Evolutionary conservation across 1,139 yeast species (phyloP).

Genomic region (Suhomyces taliae): DNA sequence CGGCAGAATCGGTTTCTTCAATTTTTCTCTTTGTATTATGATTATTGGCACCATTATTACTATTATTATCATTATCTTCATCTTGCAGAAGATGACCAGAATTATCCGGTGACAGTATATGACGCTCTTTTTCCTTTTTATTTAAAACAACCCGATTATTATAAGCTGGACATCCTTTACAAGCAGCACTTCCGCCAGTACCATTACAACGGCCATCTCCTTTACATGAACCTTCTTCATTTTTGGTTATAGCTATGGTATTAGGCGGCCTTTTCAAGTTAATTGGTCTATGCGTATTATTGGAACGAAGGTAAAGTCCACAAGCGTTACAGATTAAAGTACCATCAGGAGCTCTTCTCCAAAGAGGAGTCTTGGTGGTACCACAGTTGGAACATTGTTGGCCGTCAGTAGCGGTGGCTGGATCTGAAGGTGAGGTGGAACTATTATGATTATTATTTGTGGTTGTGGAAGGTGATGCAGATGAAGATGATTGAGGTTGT

Average conservation of each 20-base stretch:
- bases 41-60: too few relatives aligned
- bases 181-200: conserved; percentile 79
- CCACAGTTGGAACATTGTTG: conserved; percentile 67
- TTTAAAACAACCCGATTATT: conserved; percentile 60
- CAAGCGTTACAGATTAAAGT: conserved; percentile 72
- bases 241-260: conserved; percentile 45
- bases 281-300: conserved; percentile 54
- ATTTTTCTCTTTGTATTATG: neutral
- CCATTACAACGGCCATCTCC: conserved; percentile 89
- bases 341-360: conserved; percentile 70
- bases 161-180: conserved; percentile 81
- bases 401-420: conserved; percentile 21
- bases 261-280: conserved; percentile 69
- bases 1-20: conserved; percentile 11
- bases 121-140: conserved; percentile 9
- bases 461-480: too few relatives aligned
- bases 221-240: conserved; percentile 63
- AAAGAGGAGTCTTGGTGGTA: conserved; percentile 66
- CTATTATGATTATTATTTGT: too few relatives aligned
- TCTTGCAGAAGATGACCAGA: conserved; percentile 4
- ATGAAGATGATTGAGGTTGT: neutral
- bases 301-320: conserved; percentile 58
- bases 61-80: neutral
- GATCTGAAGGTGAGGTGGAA: too few relatives aligned
- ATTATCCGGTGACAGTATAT: conserved; percentile 1